Evolutionary conservation across 108 stramenopile species (phyloP).

Genomic region (Epipyxis sp.): DNA sequence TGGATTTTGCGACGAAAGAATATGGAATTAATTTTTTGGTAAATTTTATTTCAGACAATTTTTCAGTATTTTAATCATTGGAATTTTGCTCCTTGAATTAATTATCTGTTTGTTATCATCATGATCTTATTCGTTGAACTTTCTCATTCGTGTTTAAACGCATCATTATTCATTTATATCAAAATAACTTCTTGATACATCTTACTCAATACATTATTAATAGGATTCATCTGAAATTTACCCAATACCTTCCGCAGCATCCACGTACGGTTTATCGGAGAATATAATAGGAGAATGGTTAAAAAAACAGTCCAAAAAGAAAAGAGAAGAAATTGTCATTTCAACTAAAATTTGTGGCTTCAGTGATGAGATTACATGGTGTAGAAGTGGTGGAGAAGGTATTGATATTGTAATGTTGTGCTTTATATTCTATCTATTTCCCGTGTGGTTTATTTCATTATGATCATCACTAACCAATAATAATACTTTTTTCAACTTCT

Average conservation of each 20-base stretch:
- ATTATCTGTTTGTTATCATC: no score
- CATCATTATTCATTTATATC: no score
- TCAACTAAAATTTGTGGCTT: neutral
- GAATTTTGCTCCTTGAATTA: no score
- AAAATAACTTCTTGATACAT: no score
- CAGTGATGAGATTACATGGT: conserved; percentile 63
- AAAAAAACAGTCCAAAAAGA: neutral
- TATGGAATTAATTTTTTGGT: conserved; percentile 85
- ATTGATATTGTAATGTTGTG: no score
- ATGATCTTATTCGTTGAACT: no score
- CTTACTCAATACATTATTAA: neutral
- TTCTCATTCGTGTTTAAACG: no score
- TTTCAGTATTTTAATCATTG: no score
- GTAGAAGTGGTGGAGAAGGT: neutral
- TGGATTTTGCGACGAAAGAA: conserved; percentile 73
- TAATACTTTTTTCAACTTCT: no score
- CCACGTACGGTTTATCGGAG: conserved; percentile 66
- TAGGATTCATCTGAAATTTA: neutral
- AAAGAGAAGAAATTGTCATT: neutral
- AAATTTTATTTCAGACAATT: neutral
- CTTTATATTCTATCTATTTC: no score
- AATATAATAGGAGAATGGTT: conserved; percentile 50
- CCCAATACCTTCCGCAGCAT: conserved; percentile 39
- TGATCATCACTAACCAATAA: no score
- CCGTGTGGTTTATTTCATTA: no score